Evolutionary conservation across 2,329 filamentous ascomycete genomes (phyloP), one percentile per base, ranked within the genome.

Genomic region (Colletotrichum viniferum): DNA sequence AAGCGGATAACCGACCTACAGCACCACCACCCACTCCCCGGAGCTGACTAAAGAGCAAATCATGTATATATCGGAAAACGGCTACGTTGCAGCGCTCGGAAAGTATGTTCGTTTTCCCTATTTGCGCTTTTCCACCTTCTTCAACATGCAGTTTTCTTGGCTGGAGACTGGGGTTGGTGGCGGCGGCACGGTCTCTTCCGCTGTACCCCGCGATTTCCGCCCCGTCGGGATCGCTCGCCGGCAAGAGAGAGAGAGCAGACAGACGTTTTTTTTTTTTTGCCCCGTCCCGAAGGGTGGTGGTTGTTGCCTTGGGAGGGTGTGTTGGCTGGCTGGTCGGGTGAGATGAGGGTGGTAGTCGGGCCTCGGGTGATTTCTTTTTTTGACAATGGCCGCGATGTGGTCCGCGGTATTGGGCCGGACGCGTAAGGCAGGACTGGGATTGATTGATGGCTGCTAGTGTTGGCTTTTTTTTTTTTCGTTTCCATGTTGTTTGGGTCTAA

Each of bases 161-260:
- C 58, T 61, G 28, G 28, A 30, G 18, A 16, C 24, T 28, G 56
- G 28, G 58, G 30, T n/a, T 32, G 32, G 60, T n/a, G 38, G 38
- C 38, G 24, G 60, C 56, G 60, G 26, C n/a, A 36, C 56, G 66
- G 38, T 48, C 24, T 64, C 28, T 48, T 69, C 61, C 61, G 48
- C 36, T 34, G 52, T 71, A 66, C 72, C 72, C 72, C 67, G 72
- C 72, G 72, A 66, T 71, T 71, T 61, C 71, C 71, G 52, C 67
- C 55, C 34, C 12, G 36, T 74, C 71, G 67, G 67, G 48, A 61
- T 58, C 24, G 63, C 38, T 43, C 38, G 38, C 38, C 38, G 38
- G 38, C 38, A n/a, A 48, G 9, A 48, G 18, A 14, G 32, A 36
- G 36, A 18, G 38, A 36, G 34, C 34, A 7, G 34, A 36, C 18